phyloP scores from a whole-genome alignment of 768 basidiomycete genomes.

The Lactifluus hygrophoroides region DNA sequence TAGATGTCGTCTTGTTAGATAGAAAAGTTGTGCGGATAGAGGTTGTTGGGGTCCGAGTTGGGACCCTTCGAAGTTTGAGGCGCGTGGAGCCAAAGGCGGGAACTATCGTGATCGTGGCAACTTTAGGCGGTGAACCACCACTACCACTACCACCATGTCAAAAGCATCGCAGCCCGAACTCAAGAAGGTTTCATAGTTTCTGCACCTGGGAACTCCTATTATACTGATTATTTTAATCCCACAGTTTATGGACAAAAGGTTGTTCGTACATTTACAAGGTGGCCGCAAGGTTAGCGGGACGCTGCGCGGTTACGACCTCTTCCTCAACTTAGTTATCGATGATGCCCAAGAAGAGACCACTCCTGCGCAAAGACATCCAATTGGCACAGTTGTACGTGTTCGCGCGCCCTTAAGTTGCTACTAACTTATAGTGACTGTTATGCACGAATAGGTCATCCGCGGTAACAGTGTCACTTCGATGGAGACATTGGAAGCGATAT shows the following conservation, averaged over 20 bases:
- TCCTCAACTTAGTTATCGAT: conserved; percentile 96
- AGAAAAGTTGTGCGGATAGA: conserved; percentile 3
- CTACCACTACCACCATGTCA: conserved; percentile 56
- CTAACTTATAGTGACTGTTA: conserved; percentile 4
- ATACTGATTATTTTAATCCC: too few species aligned
- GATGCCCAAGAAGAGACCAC: conserved; percentile 88
- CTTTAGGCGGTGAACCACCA: conserved; percentile 6
- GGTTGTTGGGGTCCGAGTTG: background rate
- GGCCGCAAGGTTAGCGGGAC: conserved; percentile 94
- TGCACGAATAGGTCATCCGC: conserved; percentile 70
- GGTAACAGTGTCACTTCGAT: conserved; percentile 96
- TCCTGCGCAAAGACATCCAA: conserved; percentile 81
- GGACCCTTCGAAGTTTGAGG: background rate
- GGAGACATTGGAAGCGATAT: conserved; percentile 72
- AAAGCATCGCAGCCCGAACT: conserved; percentile 96
- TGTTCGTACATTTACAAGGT: conserved; percentile 90
- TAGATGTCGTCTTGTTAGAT: background rate
- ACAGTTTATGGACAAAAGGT: conserved; percentile 98
- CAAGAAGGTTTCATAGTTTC: conserved; percentile 97
- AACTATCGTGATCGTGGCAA: background rate
- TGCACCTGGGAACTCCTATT: too few species aligned
- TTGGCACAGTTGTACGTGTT: conserved; percentile 83
- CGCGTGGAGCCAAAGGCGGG: conserved; percentile 6
- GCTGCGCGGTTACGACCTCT: conserved; percentile 95
- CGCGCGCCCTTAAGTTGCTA: background rate